Evolutionary conservation across 345 rosid species (phyloP).

Genomic region (Geranium rotundifolium): DNA sequence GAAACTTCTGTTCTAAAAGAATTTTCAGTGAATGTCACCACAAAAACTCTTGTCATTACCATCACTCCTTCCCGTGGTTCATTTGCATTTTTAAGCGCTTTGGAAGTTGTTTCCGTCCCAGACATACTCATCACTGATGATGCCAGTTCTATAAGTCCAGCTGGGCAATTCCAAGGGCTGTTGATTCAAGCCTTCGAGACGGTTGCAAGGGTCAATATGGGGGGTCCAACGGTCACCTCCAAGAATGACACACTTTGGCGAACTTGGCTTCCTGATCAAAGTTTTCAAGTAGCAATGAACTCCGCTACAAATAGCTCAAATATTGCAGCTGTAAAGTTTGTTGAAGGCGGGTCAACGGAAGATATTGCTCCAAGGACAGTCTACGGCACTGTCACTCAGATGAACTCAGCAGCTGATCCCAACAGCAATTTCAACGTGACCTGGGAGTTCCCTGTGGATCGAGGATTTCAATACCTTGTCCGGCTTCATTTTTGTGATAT

Average conservation of each 20-base stretch:
- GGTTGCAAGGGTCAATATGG: slow-evolving; percentile 77
- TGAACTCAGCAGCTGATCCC: slow-evolving; percentile 46
- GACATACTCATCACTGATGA: slow-evolving; percentile 38
- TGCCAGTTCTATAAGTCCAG: slow-evolving; percentile 13
- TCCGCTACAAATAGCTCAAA: slow-evolving; percentile 32
- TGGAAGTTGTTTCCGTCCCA: slow-evolving; percentile 78
- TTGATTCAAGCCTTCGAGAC: slow-evolving; percentile 60
- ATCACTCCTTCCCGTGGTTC: slow-evolving; percentile 47
- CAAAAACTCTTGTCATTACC: slow-evolving; percentile 40
- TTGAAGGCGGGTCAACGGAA: slow-evolving; percentile 32
- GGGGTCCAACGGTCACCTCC: slow-evolving; percentile 46
- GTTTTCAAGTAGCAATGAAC: slow-evolving; percentile 25
- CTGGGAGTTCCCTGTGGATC: slow-evolving; percentile 59
- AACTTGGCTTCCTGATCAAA: slow-evolving; percentile 64
- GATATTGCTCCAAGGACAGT: slow-evolving; percentile 55
- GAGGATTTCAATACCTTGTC: slow-evolving; percentile 57
- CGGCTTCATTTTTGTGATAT: slow-evolving; percentile 89
- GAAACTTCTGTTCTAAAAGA: slow-evolving; percentile 38
- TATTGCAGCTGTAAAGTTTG: slow-evolving; percentile 37
- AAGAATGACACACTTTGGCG: slow-evolving; percentile 63
- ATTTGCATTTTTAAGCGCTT: slow-evolving; percentile 58
- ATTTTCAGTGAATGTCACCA: slow-evolving; percentile 44
- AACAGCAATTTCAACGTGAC: slow-evolving; percentile 61
- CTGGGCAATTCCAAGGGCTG: slow-evolving; percentile 32
- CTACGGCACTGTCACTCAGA: slow-evolving; percentile 54